These are phyloP conservation scores for Colletotrichum cordylinicola DNA, from an alignment of 2,329 filamentous ascomycete species.

Conservation along the genomic window DNA sequence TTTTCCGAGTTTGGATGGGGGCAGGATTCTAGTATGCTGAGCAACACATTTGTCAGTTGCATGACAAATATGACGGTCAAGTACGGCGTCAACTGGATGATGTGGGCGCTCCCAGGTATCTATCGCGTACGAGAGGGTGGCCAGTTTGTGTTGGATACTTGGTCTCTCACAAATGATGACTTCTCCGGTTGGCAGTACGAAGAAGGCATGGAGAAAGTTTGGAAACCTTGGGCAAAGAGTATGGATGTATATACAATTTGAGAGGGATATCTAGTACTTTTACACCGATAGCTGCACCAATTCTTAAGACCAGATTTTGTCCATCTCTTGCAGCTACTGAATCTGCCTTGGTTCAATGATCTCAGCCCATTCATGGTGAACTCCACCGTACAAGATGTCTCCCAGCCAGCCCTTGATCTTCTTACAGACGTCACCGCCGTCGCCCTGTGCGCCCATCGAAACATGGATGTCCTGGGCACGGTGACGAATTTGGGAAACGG, in stretches of 20 bases:
- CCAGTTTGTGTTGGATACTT: not conserved
- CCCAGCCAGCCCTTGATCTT: not conserved
- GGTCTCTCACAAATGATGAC: constrained; percentile 40
- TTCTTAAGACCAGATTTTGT: accelerated
- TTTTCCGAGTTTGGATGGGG: not conserved
- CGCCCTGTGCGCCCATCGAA: not conserved
- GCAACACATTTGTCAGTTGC: not conserved
- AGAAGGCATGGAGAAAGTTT: constrained; percentile 49
- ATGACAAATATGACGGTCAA: not conserved
- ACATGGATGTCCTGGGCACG: not conserved
- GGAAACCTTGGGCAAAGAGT: constrained; percentile 52
- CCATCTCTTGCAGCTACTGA: not conserved
- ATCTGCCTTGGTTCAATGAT: not conserved
- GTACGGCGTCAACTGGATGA: not conserved
- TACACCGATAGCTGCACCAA: not conserved
- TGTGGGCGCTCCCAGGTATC: not conserved
- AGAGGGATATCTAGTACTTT: not conserved
- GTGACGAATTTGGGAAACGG: not conserved
- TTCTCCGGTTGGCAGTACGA: constrained; percentile 52
- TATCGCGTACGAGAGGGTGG: not conserved
- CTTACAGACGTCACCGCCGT: not conserved
- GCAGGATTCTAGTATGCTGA: not conserved
- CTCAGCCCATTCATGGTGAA: not conserved
- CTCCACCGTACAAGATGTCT: not conserved
- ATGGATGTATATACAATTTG: constrained; percentile 31